Percentiles rank a stretch among this genome's conserved stretches.
These are phyloP conservation scores for Raffaelea albimanens DNA, from an alignment of 2,329 filamentous ascomycete genomes.

Conservation along the genomic window DNA sequence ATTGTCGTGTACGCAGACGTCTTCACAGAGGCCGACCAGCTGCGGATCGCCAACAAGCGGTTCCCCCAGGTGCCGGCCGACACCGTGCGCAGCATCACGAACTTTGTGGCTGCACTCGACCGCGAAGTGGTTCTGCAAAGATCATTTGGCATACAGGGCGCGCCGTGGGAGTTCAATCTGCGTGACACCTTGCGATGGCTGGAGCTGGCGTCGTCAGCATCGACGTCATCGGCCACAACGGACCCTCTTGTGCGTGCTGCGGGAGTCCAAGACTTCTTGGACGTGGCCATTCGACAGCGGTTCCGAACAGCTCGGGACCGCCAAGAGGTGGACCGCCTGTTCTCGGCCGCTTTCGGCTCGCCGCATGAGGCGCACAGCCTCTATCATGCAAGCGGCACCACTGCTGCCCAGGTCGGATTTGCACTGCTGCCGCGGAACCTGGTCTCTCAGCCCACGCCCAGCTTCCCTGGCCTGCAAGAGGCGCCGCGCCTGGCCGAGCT, in stretches of 20 bases:
- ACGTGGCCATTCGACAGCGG: constrained; percentile 75
- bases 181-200: constrained; percentile 87
- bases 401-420: constrained; percentile 69
- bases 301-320: constrained; percentile 70
- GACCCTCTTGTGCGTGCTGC: constrained; percentile 45
- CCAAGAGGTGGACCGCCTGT: constrained; percentile 54
- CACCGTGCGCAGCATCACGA: constrained; percentile 59
- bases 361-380: constrained; percentile 50
- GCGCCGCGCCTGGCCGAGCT: constrained; percentile 58
- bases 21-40: constrained; percentile 71
- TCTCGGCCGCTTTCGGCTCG: constrained; percentile 51
- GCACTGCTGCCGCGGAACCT: constrained; percentile 57
- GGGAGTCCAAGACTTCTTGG: constrained; percentile 62
- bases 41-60: constrained; percentile 69
- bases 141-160: constrained; percentile 52
- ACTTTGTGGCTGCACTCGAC: constrained; percentile 74
- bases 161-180: constrained; percentile 93
- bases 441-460: constrained; percentile 36
- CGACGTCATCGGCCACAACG: constrained; percentile 15
- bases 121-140: constrained; percentile 53
- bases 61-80: constrained; percentile 55
- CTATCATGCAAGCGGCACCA: constrained; percentile 58
- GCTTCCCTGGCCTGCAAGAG: constrained; percentile 39
- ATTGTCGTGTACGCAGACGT: constrained; percentile 95
- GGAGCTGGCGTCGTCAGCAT: constrained; percentile 41